Conservation (phyloP, 2,329 filamentous ascomycete genomes). For the Diaporthe velutina region DNA sequence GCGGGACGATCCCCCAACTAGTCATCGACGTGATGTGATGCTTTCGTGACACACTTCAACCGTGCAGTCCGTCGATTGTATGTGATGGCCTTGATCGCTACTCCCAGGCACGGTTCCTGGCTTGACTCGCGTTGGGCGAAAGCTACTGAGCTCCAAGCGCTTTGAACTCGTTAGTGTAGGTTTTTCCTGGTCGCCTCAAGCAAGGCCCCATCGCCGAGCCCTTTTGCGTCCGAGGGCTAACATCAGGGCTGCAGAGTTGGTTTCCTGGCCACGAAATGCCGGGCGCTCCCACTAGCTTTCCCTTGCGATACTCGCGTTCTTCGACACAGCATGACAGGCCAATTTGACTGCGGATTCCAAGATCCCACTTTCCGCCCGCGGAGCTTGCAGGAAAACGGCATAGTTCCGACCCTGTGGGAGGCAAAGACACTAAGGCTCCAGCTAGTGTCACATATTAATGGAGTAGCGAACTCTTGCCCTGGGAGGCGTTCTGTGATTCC, state of each 20-base stretch:
- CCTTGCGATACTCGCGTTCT: not conserved
- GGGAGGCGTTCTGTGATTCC: slow-evolving; percentile 3
- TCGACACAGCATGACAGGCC: slow-evolving; percentile 3
- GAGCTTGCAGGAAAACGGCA: slow-evolving; percentile 16
- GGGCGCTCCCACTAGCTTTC: not conserved
- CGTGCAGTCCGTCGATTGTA: not conserved
- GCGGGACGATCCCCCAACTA: not conserved
- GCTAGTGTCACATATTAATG: slow-evolving; percentile 16
- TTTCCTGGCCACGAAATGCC: not conserved
- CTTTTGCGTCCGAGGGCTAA: not conserved
- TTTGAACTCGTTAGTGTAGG: not conserved
- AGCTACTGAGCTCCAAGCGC: not conserved
- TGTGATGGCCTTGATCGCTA: not conserved
- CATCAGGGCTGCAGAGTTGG: not conserved
- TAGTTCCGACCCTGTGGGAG: slow-evolving; percentile 9
- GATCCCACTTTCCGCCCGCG: slow-evolving; percentile 13
- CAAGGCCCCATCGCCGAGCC: not conserved
- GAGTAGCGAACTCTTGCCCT: slow-evolving; percentile 4
- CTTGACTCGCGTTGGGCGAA: not conserved
- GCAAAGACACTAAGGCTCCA: slow-evolving; percentile 7
- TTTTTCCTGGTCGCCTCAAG: not conserved
- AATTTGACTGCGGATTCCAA: not conserved
- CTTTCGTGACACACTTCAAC: not conserved
- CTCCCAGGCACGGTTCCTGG: not conserved
- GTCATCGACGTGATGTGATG: not conserved